These are phyloP conservation scores for Purpureocillium takamizusanense DNA, from an alignment of 2,329 filamentous ascomycete genomes.

Conservation along the genomic window DNA sequence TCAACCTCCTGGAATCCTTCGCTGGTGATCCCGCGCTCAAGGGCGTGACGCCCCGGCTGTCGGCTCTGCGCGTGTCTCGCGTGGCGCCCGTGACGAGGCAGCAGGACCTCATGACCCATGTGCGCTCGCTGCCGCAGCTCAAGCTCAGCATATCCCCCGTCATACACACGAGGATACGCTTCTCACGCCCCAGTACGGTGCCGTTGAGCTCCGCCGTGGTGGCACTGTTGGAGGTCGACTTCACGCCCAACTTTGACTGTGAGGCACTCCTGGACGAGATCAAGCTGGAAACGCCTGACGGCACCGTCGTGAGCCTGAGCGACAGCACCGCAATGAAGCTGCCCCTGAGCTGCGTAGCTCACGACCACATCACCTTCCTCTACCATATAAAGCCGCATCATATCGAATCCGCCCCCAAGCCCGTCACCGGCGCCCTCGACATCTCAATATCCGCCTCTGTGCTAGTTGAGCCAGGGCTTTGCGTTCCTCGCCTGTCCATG, in stretches of 20 bases:
- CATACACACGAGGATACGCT: constrained; percentile 64
- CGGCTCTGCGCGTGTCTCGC: constrained; percentile 64
- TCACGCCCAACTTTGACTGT: constrained; percentile 61
- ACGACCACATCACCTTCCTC: constrained; percentile 68
- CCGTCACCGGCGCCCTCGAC: constrained; percentile 41
- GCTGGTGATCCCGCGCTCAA: constrained; percentile 53
- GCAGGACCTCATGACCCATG: constrained; percentile 52
- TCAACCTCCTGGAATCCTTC: constrained; percentile 73
- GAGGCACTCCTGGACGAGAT: constrained; percentile 54
- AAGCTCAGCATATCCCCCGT: constrained; percentile 58
- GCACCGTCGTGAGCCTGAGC: constrained; percentile 49
- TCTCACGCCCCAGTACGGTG: constrained; percentile 52
- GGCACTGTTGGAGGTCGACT: constrained; percentile 65
- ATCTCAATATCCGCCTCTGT: constrained; percentile 54
- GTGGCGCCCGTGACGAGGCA: constrained; percentile 59
- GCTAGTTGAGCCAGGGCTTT: constrained; percentile 44
- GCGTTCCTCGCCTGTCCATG: constrained; percentile 54
- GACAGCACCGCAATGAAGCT: constrained; percentile 36
- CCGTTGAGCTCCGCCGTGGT: constrained; percentile 54
- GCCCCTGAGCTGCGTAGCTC: constrained; percentile 54
- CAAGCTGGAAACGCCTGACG: constrained; percentile 46
- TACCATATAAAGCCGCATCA: constrained; percentile 54
- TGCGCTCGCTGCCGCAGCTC: constrained; percentile 55
- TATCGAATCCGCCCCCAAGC: constrained; percentile 35
- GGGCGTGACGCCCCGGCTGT: constrained; percentile 57